Conservation (phyloP, 495 filamentous ascomycete genomes). For the Neurospora intermedia region DNA sequence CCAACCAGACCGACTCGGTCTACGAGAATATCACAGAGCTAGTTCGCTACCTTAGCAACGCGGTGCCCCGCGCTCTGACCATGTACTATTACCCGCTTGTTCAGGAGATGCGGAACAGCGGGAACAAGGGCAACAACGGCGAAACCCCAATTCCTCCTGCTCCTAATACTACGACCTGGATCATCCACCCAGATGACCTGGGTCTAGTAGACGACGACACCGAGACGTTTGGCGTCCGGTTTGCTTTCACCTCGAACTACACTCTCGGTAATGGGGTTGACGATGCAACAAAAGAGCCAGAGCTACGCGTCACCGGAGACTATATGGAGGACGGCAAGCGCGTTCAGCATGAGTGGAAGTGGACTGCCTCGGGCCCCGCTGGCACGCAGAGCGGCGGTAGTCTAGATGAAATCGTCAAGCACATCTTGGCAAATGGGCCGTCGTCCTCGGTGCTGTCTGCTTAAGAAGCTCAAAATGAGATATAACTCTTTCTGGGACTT, state of each 20-base stretch:
- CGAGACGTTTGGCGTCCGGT: conserved; percentile 9
- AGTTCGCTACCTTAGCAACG: conserved; percentile 13
- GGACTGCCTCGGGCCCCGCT: background rate
- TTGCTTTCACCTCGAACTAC: conserved; percentile 3
- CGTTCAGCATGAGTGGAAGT: conserved; percentile 9
- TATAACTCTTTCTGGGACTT: background rate
- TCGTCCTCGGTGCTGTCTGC: background rate
- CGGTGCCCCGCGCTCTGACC: conserved; percentile 17
- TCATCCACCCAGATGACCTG: conserved; percentile 3
- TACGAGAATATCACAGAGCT: conserved; percentile 10
- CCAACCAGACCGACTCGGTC: conserved; percentile 3
- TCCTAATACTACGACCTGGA: conserved; percentile 2
- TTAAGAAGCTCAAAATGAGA: background rate
- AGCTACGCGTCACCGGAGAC: conserved; percentile 7
- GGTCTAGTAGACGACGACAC: conserved; percentile 12
- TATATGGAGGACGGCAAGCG: conserved; percentile 2
- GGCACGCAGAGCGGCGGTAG: background rate
- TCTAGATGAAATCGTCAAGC: conserved; percentile 5
- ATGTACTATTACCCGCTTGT: conserved; percentile 5
- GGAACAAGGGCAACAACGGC: background rate
- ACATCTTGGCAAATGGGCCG: conserved; percentile 3
- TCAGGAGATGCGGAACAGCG: background rate
- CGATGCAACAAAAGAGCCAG: background rate
- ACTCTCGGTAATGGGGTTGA: background rate
- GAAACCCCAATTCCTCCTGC: background rate